These are phyloP conservation scores for Tricholoma sp. DNA, from an alignment of 768 basidiomycete species.

Conservation along the genomic window DNA sequence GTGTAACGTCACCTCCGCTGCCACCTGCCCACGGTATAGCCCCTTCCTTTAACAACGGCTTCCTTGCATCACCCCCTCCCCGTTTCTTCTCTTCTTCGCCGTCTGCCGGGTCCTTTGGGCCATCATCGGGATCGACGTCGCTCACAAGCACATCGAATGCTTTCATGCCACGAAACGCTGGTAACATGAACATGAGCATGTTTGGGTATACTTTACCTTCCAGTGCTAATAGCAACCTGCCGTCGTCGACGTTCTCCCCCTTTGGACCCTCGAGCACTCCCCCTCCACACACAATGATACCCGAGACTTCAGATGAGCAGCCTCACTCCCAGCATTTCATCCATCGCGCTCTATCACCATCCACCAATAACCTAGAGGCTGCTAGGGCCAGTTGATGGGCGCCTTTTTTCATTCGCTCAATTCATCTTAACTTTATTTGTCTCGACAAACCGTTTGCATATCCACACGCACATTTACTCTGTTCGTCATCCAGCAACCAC, in stretches of 20 bases:
- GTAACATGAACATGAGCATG: slow-evolving; percentile 15
- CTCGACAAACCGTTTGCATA: background rate
- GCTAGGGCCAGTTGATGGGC: slow-evolving; percentile 34
- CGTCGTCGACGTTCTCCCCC: slow-evolving; percentile 29
- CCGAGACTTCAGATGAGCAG: slow-evolving; percentile 30
- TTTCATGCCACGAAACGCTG: slow-evolving; percentile 30
- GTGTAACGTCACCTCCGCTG: slow-evolving; percentile 16
- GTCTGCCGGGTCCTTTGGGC: slow-evolving; percentile 20
- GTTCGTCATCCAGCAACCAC: slow-evolving; percentile 16
- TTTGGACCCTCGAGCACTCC: slow-evolving; percentile 29
- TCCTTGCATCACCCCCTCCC: slow-evolving; percentile 40
- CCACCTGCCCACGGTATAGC: slow-evolving; percentile 5
- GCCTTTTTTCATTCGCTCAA: slow-evolving; percentile 12
- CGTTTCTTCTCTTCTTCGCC: slow-evolving; percentile 37
- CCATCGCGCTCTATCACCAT: slow-evolving; percentile 25
- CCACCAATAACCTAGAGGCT: slow-evolving; percentile 40
- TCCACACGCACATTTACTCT: slow-evolving; percentile 20
- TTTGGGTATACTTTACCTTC: slow-evolving; percentile 23
- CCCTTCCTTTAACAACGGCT: slow-evolving; percentile 22
- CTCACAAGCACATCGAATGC: slow-evolving; percentile 27
- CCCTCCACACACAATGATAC: slow-evolving; percentile 28
- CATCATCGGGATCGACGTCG: slow-evolving; percentile 20
- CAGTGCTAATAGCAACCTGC: slow-evolving; percentile 15
- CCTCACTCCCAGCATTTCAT: slow-evolving; percentile 29
- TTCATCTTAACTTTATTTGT: slow-evolving; percentile 5